Percentiles rank a stretch among this genome's conserved stretches.
Conservation (phyloP, 495 filamentous ascomycete species). For the Penicillium pulvis region DNA sequence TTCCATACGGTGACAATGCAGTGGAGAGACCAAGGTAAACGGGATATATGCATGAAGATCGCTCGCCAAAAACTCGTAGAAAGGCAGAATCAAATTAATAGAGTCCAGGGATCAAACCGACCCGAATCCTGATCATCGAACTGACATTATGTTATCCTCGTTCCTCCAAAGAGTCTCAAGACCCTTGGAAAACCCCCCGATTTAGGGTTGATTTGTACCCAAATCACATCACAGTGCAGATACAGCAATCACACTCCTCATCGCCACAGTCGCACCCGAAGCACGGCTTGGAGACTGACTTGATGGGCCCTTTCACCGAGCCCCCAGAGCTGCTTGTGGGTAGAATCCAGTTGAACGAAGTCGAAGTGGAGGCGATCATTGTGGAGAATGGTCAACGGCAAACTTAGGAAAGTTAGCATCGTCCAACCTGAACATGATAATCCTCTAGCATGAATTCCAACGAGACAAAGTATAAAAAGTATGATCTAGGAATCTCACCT, state of each 20-base stretch:
- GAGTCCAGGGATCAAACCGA: no score
- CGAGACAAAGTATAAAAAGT: background rate
- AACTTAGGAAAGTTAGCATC: background rate
- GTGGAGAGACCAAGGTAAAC: no score
- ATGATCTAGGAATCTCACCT: background rate
- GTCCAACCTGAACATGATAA: background rate
- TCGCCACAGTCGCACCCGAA: conserved; percentile 50
- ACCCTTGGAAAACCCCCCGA: background rate
- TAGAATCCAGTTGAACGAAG: conserved; percentile 34
- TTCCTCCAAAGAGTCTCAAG: no score
- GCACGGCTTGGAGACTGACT: conserved; percentile 45
- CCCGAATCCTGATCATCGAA: no score
- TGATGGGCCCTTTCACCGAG: conserved; percentile 45
- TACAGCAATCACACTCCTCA: conserved; percentile 48
- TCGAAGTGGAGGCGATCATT: conserved; percentile 26
- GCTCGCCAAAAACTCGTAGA: no score
- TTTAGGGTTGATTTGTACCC: no score
- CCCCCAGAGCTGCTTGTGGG: conserved; percentile 37
- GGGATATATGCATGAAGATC: no score
- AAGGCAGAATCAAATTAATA: no score
- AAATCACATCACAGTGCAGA: conserved; percentile 48
- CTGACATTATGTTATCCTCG: no score
- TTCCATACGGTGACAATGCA: no score
- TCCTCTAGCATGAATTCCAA: background rate
- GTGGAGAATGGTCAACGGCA: background rate